Evolutionary conservation across 768 basidiomycete genomes (phyloP), one percentile per base, ranked within the genome.

Genomic region (Rhodotorula babjevae): DNA sequence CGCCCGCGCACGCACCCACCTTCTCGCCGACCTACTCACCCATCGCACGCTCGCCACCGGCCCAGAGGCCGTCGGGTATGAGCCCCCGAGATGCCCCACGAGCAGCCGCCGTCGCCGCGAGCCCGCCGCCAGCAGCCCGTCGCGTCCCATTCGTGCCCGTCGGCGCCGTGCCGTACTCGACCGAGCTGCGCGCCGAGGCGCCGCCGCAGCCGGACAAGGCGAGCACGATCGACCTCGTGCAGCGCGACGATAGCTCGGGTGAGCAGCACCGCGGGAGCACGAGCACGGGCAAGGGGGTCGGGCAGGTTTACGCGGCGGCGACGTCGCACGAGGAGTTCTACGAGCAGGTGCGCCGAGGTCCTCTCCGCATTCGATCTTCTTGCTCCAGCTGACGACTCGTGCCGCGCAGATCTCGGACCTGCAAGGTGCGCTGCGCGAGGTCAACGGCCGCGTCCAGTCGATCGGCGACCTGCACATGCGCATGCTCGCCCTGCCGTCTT

Each of bases 391-490:
- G n/a, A n/a, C n/a, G n/a, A n/a, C n/a, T n/a, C n/a, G n/a, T n/a
- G n/a, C n/a, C n/a, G n/a, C n/a, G 21, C 62, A 75, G 67, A 61
- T 77, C 46, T 62, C 65, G 16, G 53, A 58, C 36, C 57, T 76
- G 19, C 71, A 68, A 31, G 47, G 59, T 18, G 59, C 55, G 15
- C 18, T 71, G 18, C 68, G 65, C 19, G 65, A 65, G 27, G 65
- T 64, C 1, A 69, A 67, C 52, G 61, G 46, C 8, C 27, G 52
- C 57, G 76, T 79, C 61, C 53, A 68, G 23, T 50, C 66, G 11
- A 75, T 80, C 50, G 49, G 67, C 25, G 66, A 76, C 21, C 67
- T 80, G 44, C 79, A 79, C 66, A 65, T 53, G 18, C 76, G 78
- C 19, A 68, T 71, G n/a, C 74, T 79, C 19, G 76, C 79, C 49